These are phyloP conservation scores for Rhizopus sp. DNA, from an alignment of 371 early-diverging fungal species.

Conservation along the genomic window DNA sequence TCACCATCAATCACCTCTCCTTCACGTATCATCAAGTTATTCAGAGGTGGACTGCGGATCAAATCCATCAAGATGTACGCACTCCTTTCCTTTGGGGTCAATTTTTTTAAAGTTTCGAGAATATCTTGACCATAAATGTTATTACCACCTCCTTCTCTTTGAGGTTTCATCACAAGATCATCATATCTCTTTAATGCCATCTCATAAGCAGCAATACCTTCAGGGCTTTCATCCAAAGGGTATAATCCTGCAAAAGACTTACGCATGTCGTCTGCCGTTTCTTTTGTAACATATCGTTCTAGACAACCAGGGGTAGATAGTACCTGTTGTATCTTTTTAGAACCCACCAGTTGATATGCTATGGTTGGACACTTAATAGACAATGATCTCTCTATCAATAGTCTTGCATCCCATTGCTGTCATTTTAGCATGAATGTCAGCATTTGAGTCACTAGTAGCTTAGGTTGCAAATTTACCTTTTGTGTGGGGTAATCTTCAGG, in stretches of 20 bases:
- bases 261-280: constrained; percentile 61
- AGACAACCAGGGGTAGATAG: constrained; percentile 79
- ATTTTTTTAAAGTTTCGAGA: constrained; percentile 44
- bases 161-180: constrained; percentile 91
- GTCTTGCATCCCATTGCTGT: constrained; percentile 87
- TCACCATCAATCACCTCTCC: constrained; percentile 74
- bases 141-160: constrained; percentile 97
- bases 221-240: constrained; percentile 75
- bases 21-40: constrained; percentile 79
- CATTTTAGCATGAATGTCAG: background rate
- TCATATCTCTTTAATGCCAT: constrained; percentile 67
- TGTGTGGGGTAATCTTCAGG: constrained; percentile 85
- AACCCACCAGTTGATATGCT: constrained; percentile 93
- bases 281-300: constrained; percentile 70
- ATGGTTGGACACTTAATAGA: constrained; percentile 91
- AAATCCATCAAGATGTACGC: constrained; percentile 92
- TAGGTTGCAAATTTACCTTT: constrained; percentile 36
- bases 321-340: constrained; percentile 96
- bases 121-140: constrained; percentile 94
- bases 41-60: constrained; percentile 80
- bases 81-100: constrained; percentile 65
- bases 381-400: constrained; percentile 74
- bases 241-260: constrained; percentile 88
- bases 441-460: background rate
- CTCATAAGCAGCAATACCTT: constrained; percentile 71